These are phyloP conservation scores for Trichoderma brevicompactum DNA, from an alignment of 2,329 filamentous ascomycete species.

Conservation along the genomic window DNA sequence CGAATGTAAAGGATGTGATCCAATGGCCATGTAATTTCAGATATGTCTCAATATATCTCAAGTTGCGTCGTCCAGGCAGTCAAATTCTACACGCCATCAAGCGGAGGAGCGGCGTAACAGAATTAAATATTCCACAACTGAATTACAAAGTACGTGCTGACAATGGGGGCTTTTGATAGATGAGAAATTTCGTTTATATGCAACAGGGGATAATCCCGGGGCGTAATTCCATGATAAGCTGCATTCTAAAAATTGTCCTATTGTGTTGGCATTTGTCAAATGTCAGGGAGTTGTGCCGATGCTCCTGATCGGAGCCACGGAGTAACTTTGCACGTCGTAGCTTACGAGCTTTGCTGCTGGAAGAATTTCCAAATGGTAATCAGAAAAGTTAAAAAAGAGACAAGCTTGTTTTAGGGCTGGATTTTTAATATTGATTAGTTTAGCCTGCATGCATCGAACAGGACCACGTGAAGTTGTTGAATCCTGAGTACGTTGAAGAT, in stretches of 20 bases:
- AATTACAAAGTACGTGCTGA: neutral
- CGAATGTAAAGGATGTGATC: no score
- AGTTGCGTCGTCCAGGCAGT: constrained; percentile 1
- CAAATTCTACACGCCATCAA: neutral
- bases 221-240: neutral
- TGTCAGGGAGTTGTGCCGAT: constrained; percentile 12
- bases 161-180: neutral
- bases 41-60: neutral
- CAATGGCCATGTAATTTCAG: no score
- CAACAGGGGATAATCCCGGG: neutral
- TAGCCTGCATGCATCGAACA: no score
- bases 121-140: neutral
- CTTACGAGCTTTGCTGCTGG: no score
- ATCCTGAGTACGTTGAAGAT: no score
- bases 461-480: no score
- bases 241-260: neutral
- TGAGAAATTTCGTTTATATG: neutral
- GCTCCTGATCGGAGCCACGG: constrained; percentile 22
- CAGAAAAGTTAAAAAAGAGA: no score
- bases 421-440: neutral
- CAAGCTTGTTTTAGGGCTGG: no score
- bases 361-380: no score
- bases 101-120: constrained; percentile 6
- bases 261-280: neutral
- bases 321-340: neutral